Base-by-base conservation (phyloP, 345 rosid species). In the Eucalyptus cloeziana region DNA sequence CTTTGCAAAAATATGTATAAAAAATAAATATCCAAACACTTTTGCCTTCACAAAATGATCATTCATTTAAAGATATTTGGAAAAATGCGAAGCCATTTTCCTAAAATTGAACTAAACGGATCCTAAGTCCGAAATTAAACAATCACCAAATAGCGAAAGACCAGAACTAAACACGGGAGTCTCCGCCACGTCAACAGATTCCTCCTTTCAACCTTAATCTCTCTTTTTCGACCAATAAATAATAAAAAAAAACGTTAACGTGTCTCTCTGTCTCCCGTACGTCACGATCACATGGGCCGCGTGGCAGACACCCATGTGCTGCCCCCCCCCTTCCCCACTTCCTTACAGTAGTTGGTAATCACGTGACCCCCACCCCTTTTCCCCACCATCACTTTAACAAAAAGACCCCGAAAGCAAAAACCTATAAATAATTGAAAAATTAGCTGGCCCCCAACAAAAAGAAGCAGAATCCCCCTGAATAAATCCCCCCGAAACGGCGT, bases 11-110 rank as follows among this genome's bases (percentile, higher is more conserved):
- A 51, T 3, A 51, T 51, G 7, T 0, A 52, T 1, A 19, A 1
- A 52, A 52, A 51, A 17, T 52, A 1, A 52, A 17, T 17, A 51
- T 51, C 22, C 22, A 17, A 51, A 51, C 4, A 51, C 2, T 51
- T 2, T 4, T 49, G 10, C 56, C 10, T 19, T 52, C 2, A 52
- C 4, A 52, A 19, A 19, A 52, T 0, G 2, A 1, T 0, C 10
- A 19, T 52, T 52, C 4, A 19, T 52, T 52, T 2, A 52, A 52
- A 52, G 4, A 3, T 19, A 3, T 2, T 7, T 7, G 3, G 2
- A 1, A 3, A 19, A 52, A 51, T 51, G 17, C 0, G 7, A 51
- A 51, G 8, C 3, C 22, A 51, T 51, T 16, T 3, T 8, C 7
- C 54, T 1, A 51, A 16, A 51, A 2, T 51, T 7, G 54, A 51